A percentile compares a stretch with the other conserved stretches of the same genome.
phyloP scores from a whole-genome alignment of 176 grass and related monocot genomes.

The Triticum timopheevii region DNA sequence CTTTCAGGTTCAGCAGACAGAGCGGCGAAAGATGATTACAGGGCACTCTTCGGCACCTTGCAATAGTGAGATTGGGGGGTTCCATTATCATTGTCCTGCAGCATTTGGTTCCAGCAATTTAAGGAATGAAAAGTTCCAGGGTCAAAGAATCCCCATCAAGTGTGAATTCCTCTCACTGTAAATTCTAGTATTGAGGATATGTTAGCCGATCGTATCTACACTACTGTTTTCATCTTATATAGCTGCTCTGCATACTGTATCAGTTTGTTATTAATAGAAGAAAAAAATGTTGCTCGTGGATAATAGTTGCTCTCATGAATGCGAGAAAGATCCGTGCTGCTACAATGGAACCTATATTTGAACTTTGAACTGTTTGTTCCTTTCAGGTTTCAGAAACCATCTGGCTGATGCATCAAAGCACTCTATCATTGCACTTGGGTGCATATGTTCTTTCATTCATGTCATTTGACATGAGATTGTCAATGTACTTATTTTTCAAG shows the following conservation, averaged over 20 bases:
- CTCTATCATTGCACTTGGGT: background rate
- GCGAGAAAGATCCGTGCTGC: background rate
- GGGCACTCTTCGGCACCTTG: conserved; percentile 40
- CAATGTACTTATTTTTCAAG: background rate
- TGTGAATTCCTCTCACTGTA: conserved; percentile 30
- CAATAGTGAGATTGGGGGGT: conserved; percentile 19
- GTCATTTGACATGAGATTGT: background rate
- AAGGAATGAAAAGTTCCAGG: background rate
- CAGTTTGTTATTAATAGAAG: conserved; percentile 1
- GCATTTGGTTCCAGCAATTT: conserved; percentile 13
- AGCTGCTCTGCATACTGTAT: background rate
- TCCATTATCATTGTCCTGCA: background rate
- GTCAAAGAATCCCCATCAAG: conserved; percentile 6
- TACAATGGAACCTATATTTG: background rate
- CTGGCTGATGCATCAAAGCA: background rate
- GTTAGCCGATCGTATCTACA: conserved; percentile 22
- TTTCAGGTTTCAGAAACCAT: background rate
- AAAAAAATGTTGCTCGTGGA: conserved; percentile 5
- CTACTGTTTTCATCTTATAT: conserved; percentile 4
- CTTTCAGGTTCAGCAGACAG: conserved; percentile 29
- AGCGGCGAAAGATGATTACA: background rate
- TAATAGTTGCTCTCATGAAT: conserved; percentile 6
- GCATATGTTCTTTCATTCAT: conserved; percentile 5
- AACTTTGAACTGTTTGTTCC: background rate
- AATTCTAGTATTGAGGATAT: conserved; percentile 30